Base-by-base conservation (phyloP, 2,329 filamentous ascomycete species). In the Alternaria sp. region DNA sequence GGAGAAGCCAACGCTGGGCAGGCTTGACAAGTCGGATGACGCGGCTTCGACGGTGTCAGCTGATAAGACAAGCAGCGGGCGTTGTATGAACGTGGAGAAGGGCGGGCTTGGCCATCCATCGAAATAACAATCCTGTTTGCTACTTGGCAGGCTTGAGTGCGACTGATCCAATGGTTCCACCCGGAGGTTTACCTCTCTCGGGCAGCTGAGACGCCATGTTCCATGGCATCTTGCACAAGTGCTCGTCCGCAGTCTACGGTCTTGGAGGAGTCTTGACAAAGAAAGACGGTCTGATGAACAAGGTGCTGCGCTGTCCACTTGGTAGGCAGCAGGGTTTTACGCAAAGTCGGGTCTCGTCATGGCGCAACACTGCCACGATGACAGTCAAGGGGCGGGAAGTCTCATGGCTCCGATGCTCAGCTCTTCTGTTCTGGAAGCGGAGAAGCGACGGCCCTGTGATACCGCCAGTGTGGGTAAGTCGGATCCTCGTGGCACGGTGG, bases 131-230 rank as follows among this genome's bases (percentile, higher is more conserved):
- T 68, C 67, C 70, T 71, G 68, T 76, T 70, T 72, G 64, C 61
- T 62, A 61, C 76, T 76, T 77, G 75, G 76, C 75, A 64, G 71
- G 70, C 70, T 75, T 74, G 71, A 72, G 69, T 69, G 70, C 70
- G 69, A 71, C 69, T 73, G 65, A 59, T 71, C 75, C 73, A 77
- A 75, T 75, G 62, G 55, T 58, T 62, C 51, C 45, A 69, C 63
- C 74, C 75, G 75, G 75, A 51, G 70, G 69, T 75, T 74, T 76
- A 68, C 73, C 75, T 74, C 54, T 67, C 69, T 70, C 63, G 54
- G 71, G 74, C 65, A 75, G 70, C 73, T 76, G 75, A 74, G 71
- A 74, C 71, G 71, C 68, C 62, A 67, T 55, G 58, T 47, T 54
- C 61, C 57, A 50, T 55, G 60, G 49, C 66, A 62, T 62, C 61